These are phyloP conservation scores for Botrytis hyacinthi DNA, from an alignment of 2,329 filamentous ascomycete genomes.

Conservation along the genomic window DNA sequence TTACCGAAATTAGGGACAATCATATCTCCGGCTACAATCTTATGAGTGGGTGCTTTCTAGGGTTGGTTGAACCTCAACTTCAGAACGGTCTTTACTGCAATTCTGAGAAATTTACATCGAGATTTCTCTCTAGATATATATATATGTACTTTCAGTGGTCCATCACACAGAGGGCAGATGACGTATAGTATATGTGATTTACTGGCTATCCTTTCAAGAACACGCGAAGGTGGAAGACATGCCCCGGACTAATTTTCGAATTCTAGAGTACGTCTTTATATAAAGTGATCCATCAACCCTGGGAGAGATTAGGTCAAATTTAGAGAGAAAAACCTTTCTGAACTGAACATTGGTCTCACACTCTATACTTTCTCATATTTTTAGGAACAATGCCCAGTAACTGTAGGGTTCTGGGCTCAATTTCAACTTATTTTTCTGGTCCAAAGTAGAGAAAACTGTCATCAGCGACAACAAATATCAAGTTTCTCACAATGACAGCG, in stretches of 20 bases:
- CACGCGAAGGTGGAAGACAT: background rate
- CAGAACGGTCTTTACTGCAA: background rate
- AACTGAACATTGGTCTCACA: too few relatives aligned
- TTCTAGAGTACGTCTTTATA: background rate
- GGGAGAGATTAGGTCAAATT: background rate
- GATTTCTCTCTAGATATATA: background rate
- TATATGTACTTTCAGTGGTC: background rate
- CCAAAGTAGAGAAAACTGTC: background rate
- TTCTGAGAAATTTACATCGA: background rate
- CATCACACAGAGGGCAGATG: background rate
- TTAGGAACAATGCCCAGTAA: background rate
- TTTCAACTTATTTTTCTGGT: background rate
- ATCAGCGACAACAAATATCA: background rate
- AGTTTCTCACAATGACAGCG: background rate
- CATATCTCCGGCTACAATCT: too few relatives aligned
- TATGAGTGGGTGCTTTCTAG: too few relatives aligned
- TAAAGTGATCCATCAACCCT: background rate
- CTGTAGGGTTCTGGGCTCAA: background rate
- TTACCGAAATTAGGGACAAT: too few relatives aligned
- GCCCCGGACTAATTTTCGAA: background rate
- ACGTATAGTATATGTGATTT: background rate
- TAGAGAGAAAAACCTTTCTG: accelerated
- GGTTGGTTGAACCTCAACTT: too few relatives aligned
- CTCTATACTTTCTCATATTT: background rate
- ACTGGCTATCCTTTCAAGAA: background rate